A percentile compares a stretch with the other conserved stretches of the same genome.
Conservation (phyloP, 75 land plant genomes). For the Selaginella moellendorffii region DNA sequence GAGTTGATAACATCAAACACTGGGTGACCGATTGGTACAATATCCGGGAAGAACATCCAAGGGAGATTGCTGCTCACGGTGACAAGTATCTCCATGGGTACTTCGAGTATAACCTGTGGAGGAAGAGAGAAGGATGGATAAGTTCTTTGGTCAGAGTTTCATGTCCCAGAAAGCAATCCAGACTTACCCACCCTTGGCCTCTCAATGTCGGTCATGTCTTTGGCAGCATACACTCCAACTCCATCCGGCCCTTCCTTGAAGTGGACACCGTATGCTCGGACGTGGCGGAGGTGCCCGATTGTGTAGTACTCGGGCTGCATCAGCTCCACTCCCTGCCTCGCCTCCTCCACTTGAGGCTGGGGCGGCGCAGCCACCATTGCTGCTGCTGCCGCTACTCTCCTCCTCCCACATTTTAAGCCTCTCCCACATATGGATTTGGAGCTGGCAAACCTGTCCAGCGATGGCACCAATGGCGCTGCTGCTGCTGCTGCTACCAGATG, state of each 20-base stretch:
- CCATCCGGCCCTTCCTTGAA: constrained; percentile 84
- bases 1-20: constrained; percentile 4
- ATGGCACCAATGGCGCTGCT: too few relatives aligned
- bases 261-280: constrained; percentile 79
- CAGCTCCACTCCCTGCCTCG: constrained; percentile 38
- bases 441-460: too few relatives aligned
- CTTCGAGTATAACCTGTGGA: constrained; percentile 71
- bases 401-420: too few relatives aligned
- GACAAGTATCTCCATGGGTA: constrained; percentile 85
- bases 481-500: too few relatives aligned
- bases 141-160: background rate
- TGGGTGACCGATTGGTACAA: constrained; percentile 7
- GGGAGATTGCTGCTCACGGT: constrained; percentile 74
- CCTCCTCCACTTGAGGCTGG: too few relatives aligned
- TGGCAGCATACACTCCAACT: constrained; percentile 71
- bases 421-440: too few relatives aligned
- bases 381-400: too few relatives aligned
- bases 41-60: constrained; percentile 22
- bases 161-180: background rate
- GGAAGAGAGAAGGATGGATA: background rate
- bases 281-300: constrained; percentile 62
- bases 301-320: constrained; percentile 82
- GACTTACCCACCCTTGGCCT: constrained; percentile 45
- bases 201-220: constrained; percentile 41
- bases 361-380: too few relatives aligned